These are phyloP conservation scores for Lactuca sativa DNA, from an alignment of 129 eudicot genomes.

Conservation along the genomic window DNA sequence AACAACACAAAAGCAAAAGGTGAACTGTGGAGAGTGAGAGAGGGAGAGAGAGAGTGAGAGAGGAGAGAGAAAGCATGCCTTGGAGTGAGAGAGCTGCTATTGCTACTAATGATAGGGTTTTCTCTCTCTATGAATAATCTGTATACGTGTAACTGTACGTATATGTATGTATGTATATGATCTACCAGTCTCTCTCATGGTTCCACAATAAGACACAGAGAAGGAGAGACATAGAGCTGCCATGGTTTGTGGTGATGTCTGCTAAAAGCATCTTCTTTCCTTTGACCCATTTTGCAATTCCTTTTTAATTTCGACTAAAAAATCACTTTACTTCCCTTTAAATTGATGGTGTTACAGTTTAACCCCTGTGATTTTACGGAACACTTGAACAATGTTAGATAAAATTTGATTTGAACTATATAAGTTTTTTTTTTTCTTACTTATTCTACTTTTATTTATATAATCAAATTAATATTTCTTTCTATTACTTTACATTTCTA, in stretches of 20 bases:
- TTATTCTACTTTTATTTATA: too few relatives aligned
- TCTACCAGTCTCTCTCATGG: constrained; percentile 14
- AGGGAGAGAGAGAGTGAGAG: constrained; percentile 20
- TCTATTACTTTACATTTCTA: not conserved
- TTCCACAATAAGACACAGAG: constrained; percentile 33
- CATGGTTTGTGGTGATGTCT: constrained; percentile 40
- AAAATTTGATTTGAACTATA: too few relatives aligned
- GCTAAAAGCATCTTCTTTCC: constrained; percentile 43
- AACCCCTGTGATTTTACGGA: constrained; percentile 3
- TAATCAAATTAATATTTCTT: not conserved
- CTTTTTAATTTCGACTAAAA: constrained; percentile 9
- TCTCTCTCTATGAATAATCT: not conserved
- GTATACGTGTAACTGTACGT: constrained; percentile 16
- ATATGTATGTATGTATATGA: constrained; percentile 23
- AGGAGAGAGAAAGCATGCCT: constrained; percentile 34
- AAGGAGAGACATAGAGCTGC: constrained; percentile 39
- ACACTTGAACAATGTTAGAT: not conserved
- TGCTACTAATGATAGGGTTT: constrained; percentile 22
- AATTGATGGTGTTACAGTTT: not conserved
- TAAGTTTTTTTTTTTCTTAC: too few relatives aligned
- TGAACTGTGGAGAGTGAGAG: constrained; percentile 13
- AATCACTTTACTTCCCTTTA: not conserved
- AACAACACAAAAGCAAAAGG: constrained; percentile 22
- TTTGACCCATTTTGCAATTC: constrained; percentile 27
- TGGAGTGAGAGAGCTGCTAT: constrained; percentile 8